Evolutionary conservation across 345 rosid species (phyloP), one percentile per base, ranked within the genome.

Genomic region (Pugionium dolabratum): DNA sequence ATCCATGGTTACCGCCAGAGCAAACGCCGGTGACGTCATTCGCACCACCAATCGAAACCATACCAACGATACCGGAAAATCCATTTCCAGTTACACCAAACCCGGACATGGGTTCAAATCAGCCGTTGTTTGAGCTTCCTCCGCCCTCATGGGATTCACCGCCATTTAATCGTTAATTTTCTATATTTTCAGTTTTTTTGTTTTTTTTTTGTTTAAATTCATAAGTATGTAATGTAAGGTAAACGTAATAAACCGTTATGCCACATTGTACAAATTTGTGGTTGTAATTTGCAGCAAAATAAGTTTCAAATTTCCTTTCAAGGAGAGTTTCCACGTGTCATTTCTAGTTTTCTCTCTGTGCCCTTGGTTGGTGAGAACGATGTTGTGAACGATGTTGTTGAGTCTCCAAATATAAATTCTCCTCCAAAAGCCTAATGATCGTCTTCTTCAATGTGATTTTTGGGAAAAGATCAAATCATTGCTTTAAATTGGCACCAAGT

Each of bases 341-440:
- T 18, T 18, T 18, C 1, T 9, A 2, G 2, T 1, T 18, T 18
- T 18, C 0, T 33, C 94, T 93, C 2, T 94, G 88, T 54, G 98
- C 94, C 68, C 94, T 89, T 62, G 96, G 98, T 37, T 80, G 90
- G 84, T 92, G 74, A 87, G 54, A 27, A 50, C 34, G 26, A 44
- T 65, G 71, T 65, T 52, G 64, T 58, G 54, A 27, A 50, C 34
- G 26, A 44, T 65, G 71, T 65, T 52, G 64, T 58, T 65, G 61
- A 34, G 60, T 58, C 54, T 72, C 67, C 65, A 72, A 67, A 72
- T 72, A 72, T 63, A 62, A 36, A 37, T 61, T 71, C 58, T 63
- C 75, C 31, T 26, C 36, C 50, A 29, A 32, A 40, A 62, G 55
- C 75, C 42, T 71, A 18, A 71, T 71, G 58, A 5, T 63, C 34